Conservation (phyloP, 805 yeast genomes). For the Nakazawaea pomicola region DNA sequence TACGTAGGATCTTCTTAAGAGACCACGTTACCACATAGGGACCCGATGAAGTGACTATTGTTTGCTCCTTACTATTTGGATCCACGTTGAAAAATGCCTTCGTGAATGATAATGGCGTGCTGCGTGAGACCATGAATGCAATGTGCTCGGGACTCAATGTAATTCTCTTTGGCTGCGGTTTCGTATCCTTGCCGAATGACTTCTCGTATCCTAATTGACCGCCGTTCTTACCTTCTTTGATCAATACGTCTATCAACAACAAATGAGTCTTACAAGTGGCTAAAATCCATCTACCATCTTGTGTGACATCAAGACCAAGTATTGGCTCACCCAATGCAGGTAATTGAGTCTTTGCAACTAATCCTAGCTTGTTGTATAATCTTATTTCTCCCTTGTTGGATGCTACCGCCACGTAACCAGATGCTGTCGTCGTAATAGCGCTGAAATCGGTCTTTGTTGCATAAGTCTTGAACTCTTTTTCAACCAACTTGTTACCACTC, state of each 20-base stretch:
- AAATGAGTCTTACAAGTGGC: slow-evolving; percentile 76
- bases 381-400: slow-evolving; percentile 72
- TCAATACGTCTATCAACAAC: slow-evolving; percentile 61
- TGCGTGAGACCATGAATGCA: slow-evolving; percentile 51
- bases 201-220: slow-evolving; percentile 61
- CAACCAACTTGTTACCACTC: slow-evolving; percentile 51
- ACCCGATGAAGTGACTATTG: slow-evolving; percentile 74
- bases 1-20: slow-evolving; percentile 49
- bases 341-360: slow-evolving; percentile 68
- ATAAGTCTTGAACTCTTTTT: slow-evolving; percentile 48
- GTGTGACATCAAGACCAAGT: slow-evolving; percentile 61
- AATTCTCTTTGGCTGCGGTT: slow-evolving; percentile 67
- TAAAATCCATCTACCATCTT: slow-evolving; percentile 76
- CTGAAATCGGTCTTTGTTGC: slow-evolving; percentile 51
- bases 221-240: slow-evolving; percentile 55
- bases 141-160: slow-evolving; percentile 68
- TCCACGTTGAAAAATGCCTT: slow-evolving; percentile 77
- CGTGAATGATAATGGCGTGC: slow-evolving; percentile 52
- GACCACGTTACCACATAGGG: slow-evolving; percentile 84
- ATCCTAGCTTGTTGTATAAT: slow-evolving; percentile 67
- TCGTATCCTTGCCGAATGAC: slow-evolving; percentile 57
- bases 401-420: slow-evolving; percentile 74
- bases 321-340: slow-evolving; percentile 83
- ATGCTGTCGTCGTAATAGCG: slow-evolving; percentile 63
- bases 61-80: slow-evolving; percentile 54